Evolutionary conservation across 1,139 yeast species (phyloP), one percentile per base, ranked within the genome.

Genomic region (Yamadazyma epiphylla): DNA sequence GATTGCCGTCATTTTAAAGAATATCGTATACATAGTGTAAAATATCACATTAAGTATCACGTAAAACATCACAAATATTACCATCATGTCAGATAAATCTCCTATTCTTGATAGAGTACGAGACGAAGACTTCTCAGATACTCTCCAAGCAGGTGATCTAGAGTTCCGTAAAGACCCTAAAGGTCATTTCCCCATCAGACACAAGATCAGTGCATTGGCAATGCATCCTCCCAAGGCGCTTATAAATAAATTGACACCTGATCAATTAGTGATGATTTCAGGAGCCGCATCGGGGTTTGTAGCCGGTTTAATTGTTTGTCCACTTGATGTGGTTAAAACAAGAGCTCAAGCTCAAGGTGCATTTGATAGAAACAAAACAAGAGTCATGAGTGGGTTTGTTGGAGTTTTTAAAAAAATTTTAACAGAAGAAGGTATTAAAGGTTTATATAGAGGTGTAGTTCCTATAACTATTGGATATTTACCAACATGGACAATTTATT

Each of bases 401-500:
- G 75, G 43, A 72, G 83, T 94, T 1, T 63, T 87, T 49, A 53
- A 64, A 25, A 69, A 80, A 6, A 86, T 88, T 25, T 58, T 76
- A 35, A 54, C 58, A 32, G 88, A 88, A 34, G 97, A 89, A 58
- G 96, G 96, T 2, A 46, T 78, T 1, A 58, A 76, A 25, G 97
- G 98, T 0, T 66, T 91, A 13, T 94, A 94, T 54, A 65, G 95
- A 39, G 99, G 99, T 3, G 60, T 94, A 13, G 84, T 82, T 1
- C 97, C 99, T 8, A 87, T 91, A 22, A 74, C 94, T 2, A 60
- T 91, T 31, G 99, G 99, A 0, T 91, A 91, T 57, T 76, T 94
- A 43, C 98, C 99, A 5, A 88, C 97, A 0, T 91, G 98, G 98
- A 88, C 89, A 61, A 86, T 91, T 27, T 91, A 94, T 55, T 94